Percentiles rank a stretch among this genome's conserved stretches.
These are phyloP conservation scores for Cryphonectria japonica DNA, from an alignment of 2,329 filamentous ascomycete species.

Conservation along the genomic window DNA sequence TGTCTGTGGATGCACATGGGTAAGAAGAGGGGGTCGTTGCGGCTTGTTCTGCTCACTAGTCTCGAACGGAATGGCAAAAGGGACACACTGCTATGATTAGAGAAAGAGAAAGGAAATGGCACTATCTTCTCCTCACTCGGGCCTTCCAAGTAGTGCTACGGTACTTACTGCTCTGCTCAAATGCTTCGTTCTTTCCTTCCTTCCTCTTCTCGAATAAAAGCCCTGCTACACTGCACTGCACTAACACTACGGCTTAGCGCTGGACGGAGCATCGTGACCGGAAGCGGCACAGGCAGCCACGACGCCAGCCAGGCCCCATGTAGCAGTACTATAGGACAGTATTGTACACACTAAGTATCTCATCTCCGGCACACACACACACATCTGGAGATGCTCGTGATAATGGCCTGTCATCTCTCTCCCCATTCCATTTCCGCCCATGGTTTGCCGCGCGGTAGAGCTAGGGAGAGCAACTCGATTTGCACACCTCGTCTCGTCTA, in stretches of 20 bases:
- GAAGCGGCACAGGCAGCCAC: conserved; percentile 4
- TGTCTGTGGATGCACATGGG: no score
- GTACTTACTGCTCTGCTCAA: no score
- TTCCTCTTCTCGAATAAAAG: no score
- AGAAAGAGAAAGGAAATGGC: no score
- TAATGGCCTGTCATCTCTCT: background rate
- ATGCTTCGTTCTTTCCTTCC: background rate
- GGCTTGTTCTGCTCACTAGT: background rate
- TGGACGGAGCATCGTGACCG: conserved; percentile 4
- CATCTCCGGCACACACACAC: background rate
- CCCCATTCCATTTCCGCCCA: background rate
- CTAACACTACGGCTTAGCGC: background rate
- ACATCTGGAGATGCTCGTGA: background rate
- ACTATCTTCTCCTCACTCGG: no score
- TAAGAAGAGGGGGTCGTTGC: background rate
- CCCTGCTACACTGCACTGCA: background rate
- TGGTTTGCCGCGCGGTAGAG: conserved; percentile 2
- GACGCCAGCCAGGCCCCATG: background rate
- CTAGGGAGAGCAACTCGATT: background rate
- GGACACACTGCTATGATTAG: background rate
- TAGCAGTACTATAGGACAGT: background rate
- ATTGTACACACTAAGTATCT: background rate
- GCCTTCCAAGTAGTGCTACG: no score
- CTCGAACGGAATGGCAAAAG: background rate
- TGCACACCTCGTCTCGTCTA: background rate